Evolutionary conservation across 345 rosid species (phyloP), one percentile per base, ranked within the genome.

Genomic region (Gossypium sturtianum): DNA sequence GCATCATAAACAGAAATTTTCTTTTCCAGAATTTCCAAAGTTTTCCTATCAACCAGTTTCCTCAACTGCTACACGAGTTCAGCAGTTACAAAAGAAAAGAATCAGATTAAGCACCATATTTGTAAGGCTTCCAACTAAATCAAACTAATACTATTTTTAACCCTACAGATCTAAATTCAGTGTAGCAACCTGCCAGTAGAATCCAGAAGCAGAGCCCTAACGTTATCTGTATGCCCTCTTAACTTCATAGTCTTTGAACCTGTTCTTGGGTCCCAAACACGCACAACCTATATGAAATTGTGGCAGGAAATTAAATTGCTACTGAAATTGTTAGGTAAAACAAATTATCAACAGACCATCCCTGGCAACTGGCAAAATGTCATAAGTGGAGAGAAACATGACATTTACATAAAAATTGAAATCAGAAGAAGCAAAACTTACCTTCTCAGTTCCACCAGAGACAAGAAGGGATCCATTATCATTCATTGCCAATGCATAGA

Each of bases 391-490:
- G 44, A 23, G 23, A 27, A 77, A 15, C 66, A 41, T 22, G 13
- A 15, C 3, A 63, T 8, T 48, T 16, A 41, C 23, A 61, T 2
- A 38, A 62, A 52, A 49, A 17, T 4, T 22, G 11, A 51, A 19
- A 7, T 22, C 22, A 44, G 9, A 56, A 69, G 45, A 69, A 52
- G 47, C 45, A 70, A 4, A 48, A 34, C 73, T 66, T 88, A 93
- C 98, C 98, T 93, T 93, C 87, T 96, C 98, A 38, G 98, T 96
- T 74, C 99, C 99, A 81, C 99, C 99, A 78, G 99, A 96, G 67
- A 96, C 97, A 72, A 96, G 99, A 86, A 88, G 81, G 57, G 89
- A 80, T 78, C 97, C 99, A 70, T 87, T 86, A 80, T 88, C 97
- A 87, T 91, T 96, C 98, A 93, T 91, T 69, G 95, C 94, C 84